phyloP scores from a whole-genome alignment of 163 green algal genomes.

The Chlorella variabilis region DNA sequence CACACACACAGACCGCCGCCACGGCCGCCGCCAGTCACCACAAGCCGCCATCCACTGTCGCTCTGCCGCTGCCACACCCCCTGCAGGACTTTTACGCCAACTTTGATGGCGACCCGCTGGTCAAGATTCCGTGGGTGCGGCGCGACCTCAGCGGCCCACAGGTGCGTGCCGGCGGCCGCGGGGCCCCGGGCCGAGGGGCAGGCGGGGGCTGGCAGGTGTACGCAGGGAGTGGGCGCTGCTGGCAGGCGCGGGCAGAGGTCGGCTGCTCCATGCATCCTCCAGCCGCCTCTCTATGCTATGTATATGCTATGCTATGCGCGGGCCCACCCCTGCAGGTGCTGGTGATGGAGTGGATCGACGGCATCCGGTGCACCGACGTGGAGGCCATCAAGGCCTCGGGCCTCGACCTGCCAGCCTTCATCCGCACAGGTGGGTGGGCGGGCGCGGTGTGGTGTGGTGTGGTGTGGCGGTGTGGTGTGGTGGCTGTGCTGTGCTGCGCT shows the following conservation, averaged over 20 bases:
- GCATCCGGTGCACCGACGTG: slow-evolving; percentile 81
- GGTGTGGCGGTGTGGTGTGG: neutral
- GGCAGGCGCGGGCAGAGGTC: too few species aligned
- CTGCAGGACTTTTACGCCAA: slow-evolving; percentile 89
- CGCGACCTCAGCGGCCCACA: slow-evolving; percentile 78
- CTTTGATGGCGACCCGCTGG: slow-evolving; percentile 89
- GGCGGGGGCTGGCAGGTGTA: too few species aligned
- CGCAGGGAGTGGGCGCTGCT: too few species aligned
- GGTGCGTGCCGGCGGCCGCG: neutral
- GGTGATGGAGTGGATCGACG: slow-evolving; percentile 99
- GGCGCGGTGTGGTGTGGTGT: neutral
- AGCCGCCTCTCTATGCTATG: too few species aligned
- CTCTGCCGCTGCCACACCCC: too few species aligned
- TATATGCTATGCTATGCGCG: neutral
- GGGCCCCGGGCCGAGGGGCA: too few species aligned
- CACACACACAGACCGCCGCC: too few species aligned
- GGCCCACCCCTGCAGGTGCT: slow-evolving; percentile 42
- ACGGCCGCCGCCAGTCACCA: too few species aligned
- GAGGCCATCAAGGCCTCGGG: slow-evolving; percentile 64
- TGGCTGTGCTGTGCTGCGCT: too few species aligned
- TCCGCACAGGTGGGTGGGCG: slow-evolving; percentile 50
- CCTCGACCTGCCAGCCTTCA: slow-evolving; percentile 87
- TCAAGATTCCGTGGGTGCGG: slow-evolving; percentile 98
- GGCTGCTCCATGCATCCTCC: too few species aligned
- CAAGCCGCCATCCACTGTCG: too few species aligned